Conservation (phyloP, 2,329 filamentous ascomycete genomes). For the Knufia fluminis region DNA sequence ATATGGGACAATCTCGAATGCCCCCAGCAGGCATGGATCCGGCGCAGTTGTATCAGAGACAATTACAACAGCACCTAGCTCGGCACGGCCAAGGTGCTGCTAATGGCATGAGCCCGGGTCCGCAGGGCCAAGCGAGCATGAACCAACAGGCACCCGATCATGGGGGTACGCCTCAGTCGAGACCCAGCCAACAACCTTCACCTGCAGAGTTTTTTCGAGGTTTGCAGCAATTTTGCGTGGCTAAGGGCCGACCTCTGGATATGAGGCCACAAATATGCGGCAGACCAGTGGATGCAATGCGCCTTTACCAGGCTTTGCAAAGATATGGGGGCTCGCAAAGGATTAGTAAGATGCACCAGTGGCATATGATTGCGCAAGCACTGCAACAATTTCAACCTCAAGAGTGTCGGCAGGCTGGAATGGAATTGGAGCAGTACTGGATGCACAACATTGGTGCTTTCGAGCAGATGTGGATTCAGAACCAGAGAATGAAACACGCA, state of each 20-base stretch:
- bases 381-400: conserved; percentile 49
- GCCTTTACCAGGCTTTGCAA: conserved; percentile 67
- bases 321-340: conserved; percentile 69
- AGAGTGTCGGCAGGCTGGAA: conserved; percentile 57
- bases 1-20: conserved; percentile 43
- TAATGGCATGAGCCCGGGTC: conserved; percentile 33
- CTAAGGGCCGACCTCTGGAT: conserved; percentile 64
- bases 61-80: conserved; percentile 53
- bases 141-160: neutral
- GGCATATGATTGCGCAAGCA: conserved; percentile 61
- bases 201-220: conserved; percentile 67
- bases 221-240: conserved; percentile 66
- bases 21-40: conserved; percentile 53
- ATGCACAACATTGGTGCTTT: conserved; percentile 66
- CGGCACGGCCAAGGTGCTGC: conserved; percentile 25
- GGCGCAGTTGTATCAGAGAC: conserved; percentile 75
- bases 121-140: conserved; percentile 23
- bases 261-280: conserved; percentile 64
- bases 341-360: conserved; percentile 60
- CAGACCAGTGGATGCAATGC: conserved; percentile 62
- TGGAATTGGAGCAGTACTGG: conserved; percentile 63
- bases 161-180: conserved; percentile 22
- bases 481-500: conserved; percentile 37
- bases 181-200: conserved; percentile 20
- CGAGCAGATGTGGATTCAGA: conserved; percentile 47